Evolutionary conservation across 1,139 yeast species (phyloP), one percentile per base, ranked within the genome.

Genomic region (Yueomyces sp.): DNA sequence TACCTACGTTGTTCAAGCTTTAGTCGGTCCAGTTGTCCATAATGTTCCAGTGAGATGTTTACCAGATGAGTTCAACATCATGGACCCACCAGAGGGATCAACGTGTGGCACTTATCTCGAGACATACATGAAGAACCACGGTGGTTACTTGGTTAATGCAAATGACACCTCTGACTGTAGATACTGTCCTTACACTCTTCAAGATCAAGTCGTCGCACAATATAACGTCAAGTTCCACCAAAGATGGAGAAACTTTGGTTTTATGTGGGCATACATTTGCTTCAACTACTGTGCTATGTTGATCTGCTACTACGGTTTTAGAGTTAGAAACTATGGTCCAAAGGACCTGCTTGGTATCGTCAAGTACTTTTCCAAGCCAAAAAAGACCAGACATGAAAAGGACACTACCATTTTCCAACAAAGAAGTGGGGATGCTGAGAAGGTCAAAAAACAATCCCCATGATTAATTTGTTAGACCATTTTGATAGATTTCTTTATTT

Each of bases 181-280:
- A 30, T 75, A 65, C 55, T 76, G 81, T 55, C 65, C 68, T 41
- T 69, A 64, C 56, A 56, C 66, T 7, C 57, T 59, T 39, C 72
- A 67, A 44, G 71, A 69, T 50, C 61, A 70, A 48, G 71, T 66
- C 56, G 64, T 69, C 41, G 56, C 51, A 8, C 63, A 66, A 42
- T 62, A 63, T 48, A 66, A 66, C 45, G 66, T 69, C 46, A 57
- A 61, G 29, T 69, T 70, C 57, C 47, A 48, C 29, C 59, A 71
- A 53, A 67, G 74, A 53, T 77, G 83, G 83, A 66, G 81, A 53
- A 72, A 78, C 57, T 68, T 73, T 54, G 83, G 82, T 42, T 67
- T 77, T 48, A 65, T 75, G 58, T 61, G 72, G 62, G 72, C 65
- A 36, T 76, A 66, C 53, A 65, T 72, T 43, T 61, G 60, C 19